phyloP scores from a whole-genome alignment of 1,284 basidiomycete genomes.

The Cryptococcus sp. region DNA sequence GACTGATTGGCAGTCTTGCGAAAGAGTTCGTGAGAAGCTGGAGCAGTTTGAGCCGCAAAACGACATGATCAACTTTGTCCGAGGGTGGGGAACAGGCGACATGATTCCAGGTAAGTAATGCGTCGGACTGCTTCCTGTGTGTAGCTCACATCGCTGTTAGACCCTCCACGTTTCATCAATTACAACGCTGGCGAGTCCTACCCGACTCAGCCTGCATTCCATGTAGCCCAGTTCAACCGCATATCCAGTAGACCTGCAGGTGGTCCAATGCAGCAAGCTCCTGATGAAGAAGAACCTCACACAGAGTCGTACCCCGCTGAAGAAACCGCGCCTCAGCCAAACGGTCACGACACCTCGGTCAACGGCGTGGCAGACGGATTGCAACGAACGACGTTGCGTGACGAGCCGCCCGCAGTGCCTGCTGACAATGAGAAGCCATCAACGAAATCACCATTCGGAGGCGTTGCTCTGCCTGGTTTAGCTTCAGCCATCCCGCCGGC shows the following conservation, averaged over 20 bases:
- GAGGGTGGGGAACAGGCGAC: conserved; percentile 78
- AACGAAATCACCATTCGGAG: conserved; percentile 41
- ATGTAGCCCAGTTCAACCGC: conserved; percentile 47
- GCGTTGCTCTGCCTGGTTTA: conserved; percentile 50
- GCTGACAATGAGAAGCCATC: conserved; percentile 7
- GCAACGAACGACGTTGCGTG: conserved; percentile 19
- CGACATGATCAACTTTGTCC: conserved; percentile 82
- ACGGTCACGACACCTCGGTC: conserved; percentile 2
- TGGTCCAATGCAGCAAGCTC: conserved; percentile 16
- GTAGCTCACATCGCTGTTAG: conserved; percentile 38
- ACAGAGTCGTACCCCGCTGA: conserved; percentile 6
- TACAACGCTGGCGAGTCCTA: conserved; percentile 53
- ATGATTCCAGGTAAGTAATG: conserved; percentile 62
- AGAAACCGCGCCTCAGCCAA: conserved; percentile 11
- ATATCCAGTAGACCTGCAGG: conserved; percentile 38
- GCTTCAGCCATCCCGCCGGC: conserved; percentile 21
- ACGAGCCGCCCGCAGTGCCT: conserved; percentile 18
- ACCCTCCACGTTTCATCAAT: conserved; percentile 78
- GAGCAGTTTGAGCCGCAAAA: conserved; percentile 79
- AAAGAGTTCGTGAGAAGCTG: conserved; percentile 75
- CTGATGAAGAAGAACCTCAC: conserved; percentile 12
- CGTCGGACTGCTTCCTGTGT: neutral
- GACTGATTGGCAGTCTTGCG: conserved; percentile 69
- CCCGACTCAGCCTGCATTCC: conserved; percentile 43
- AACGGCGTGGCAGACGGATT: conserved; percentile 23